Percentiles rank a stretch among this genome's conserved stretches.
phyloP scores from a whole-genome alignment of 1,284 basidiomycete genomes.

The Ustilago trichophora region DNA sequence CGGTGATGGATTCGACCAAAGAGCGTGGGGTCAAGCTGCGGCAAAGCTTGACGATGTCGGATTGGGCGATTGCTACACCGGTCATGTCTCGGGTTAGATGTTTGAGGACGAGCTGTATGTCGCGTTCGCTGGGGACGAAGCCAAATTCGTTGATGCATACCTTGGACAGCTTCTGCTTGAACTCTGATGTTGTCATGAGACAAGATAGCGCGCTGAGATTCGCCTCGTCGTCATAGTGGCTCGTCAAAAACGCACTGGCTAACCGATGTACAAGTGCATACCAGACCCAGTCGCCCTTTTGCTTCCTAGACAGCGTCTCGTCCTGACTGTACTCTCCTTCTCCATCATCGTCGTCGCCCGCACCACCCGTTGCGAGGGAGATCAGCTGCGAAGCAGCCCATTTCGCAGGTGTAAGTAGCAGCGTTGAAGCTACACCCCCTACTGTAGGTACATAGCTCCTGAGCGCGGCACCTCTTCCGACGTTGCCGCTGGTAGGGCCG shows the following conservation, averaged over 20 bases:
- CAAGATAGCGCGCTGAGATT: constrained; percentile 34
- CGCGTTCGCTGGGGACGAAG: constrained; percentile 70
- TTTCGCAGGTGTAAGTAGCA: constrained; percentile 55
- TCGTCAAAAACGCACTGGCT: constrained; percentile 16
- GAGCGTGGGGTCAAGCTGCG: too few species aligned
- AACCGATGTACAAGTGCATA: constrained; percentile 72
- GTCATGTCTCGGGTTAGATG: constrained; percentile 81
- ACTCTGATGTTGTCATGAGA: constrained; percentile 24
- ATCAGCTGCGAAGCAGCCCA: constrained; percentile 80
- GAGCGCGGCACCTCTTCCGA: neutral
- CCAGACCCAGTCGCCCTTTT: constrained; percentile 79
- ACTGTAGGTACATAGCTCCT: constrained; percentile 22
- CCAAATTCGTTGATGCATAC: constrained; percentile 7
- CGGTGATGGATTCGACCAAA: constrained; percentile 70
- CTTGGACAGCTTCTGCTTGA: neutral
- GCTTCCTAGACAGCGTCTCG: constrained; percentile 64
- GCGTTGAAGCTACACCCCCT: constrained; percentile 8
- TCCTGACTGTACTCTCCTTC: constrained; percentile 71
- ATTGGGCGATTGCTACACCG: constrained; percentile 74
- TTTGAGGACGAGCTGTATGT: constrained; percentile 77
- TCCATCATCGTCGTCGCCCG: constrained; percentile 60
- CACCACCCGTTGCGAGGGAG: constrained; percentile 71
- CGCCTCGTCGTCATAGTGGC: too few species aligned
- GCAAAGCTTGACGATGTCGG: constrained; percentile 70
- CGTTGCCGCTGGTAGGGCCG: neutral